phyloP scores from a whole-genome alignment of 2,329 filamentous ascomycete species.

The Scedosporium minutisporum region DNA sequence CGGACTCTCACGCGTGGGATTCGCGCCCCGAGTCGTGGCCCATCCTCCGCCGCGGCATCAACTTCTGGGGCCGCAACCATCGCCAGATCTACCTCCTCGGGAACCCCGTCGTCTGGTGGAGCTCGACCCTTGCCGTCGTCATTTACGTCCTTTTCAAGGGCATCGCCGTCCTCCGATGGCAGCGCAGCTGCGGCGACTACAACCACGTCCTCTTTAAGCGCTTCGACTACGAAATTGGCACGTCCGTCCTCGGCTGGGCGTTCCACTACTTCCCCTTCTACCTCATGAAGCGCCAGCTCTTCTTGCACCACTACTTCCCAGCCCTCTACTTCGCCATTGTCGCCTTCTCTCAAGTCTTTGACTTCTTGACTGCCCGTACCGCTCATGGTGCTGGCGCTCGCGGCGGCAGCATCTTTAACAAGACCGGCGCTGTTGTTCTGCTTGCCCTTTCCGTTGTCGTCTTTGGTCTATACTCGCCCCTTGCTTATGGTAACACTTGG shows the following conservation, averaged over 20 bases:
- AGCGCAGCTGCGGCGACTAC: slow-evolving; percentile 87
- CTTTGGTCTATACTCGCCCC: slow-evolving; percentile 77
- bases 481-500: slow-evolving; percentile 91
- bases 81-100: slow-evolving; percentile 95
- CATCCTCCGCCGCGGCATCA: slow-evolving; percentile 84
- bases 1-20: slow-evolving; percentile 96
- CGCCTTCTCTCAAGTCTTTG: slow-evolving; percentile 78
- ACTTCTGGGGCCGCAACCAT: slow-evolving; percentile 95
- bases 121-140: slow-evolving; percentile 65
- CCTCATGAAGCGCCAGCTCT: slow-evolving; percentile 95
- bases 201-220: slow-evolving; percentile 75
- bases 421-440: slow-evolving; percentile 62
- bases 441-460: slow-evolving; percentile 63
- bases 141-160: slow-evolving; percentile 80
- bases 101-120: slow-evolving; percentile 93
- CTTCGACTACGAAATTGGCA: slow-evolving; percentile 94
- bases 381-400: slow-evolving; percentile 52
- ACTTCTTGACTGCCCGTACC: slow-evolving; percentile 71
- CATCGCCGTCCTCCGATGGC: slow-evolving; percentile 82
- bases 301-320: slow-evolving; percentile 97
- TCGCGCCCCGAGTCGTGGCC: slow-evolving; percentile 92
- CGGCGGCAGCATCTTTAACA: slow-evolving; percentile 59
- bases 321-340: slow-evolving; percentile 93
- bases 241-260: slow-evolving; percentile 83
- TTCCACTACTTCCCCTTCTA: slow-evolving; percentile 99